phyloP scores from a whole-genome alignment of 176 grass and related monocot species.

The Hsuehochloa calcarea region DNA sequence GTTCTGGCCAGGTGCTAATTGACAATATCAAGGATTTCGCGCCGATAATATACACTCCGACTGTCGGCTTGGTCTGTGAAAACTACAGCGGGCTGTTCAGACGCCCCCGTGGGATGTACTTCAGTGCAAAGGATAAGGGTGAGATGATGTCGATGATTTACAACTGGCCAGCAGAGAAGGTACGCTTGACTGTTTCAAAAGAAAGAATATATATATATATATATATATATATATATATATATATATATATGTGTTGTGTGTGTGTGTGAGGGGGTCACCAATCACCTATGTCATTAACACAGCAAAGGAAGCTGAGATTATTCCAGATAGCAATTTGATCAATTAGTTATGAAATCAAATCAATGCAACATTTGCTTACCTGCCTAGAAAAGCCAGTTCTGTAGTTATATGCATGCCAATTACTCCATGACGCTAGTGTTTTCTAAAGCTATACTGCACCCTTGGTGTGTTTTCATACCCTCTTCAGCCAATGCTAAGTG shows the following conservation, averaged over 20 bases:
- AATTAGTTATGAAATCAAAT: background rate
- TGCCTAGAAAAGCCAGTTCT: background rate
- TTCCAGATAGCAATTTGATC: background rate
- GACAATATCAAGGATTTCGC: conserved; percentile 99
- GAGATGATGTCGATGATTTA: conserved; percentile 99
- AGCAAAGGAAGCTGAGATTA: background rate
- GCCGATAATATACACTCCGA: conserved; percentile 94
- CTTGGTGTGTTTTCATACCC: background rate
- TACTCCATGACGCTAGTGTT: background rate
- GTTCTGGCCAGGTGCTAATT: conserved; percentile 71
- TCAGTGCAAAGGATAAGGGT: conserved; percentile 94
- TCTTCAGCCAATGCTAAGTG: conserved; percentile 10
- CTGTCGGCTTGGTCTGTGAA: conserved; percentile 89
- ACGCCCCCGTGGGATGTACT: conserved; percentile 96
- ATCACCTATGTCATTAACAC: background rate
- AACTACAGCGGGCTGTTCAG: conserved; percentile 93
- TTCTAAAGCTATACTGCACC: background rate
- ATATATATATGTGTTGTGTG: too few species aligned
- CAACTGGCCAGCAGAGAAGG: conserved; percentile 88
- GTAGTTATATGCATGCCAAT: background rate
- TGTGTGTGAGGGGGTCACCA: too few species aligned
- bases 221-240: too few species aligned
- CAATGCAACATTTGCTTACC: background rate
- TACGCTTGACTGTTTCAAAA: conserved; percentile 22
- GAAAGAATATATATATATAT: too few species aligned